These are phyloP conservation scores for Penicillium parvum DNA, from an alignment of 495 filamentous ascomycete genomes.

Conservation along the genomic window DNA sequence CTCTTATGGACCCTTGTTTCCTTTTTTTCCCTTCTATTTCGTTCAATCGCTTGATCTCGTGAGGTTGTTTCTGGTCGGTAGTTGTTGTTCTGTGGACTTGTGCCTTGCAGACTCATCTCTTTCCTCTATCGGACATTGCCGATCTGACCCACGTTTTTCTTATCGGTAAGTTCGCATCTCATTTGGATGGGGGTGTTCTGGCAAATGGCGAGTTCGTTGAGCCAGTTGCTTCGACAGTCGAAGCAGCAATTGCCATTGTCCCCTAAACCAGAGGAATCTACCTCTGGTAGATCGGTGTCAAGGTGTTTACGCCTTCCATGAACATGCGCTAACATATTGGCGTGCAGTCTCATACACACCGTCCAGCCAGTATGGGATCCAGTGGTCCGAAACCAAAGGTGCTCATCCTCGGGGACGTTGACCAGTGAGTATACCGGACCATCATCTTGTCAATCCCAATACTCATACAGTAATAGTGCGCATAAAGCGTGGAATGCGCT, in stretches of 20 bases:
- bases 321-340: neutral
- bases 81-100: no score
- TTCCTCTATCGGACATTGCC: neutral
- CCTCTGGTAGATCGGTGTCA: neutral
- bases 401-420: constrained; percentile 53
- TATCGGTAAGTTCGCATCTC: constrained; percentile 8
- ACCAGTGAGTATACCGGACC: constrained; percentile 40
- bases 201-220: no score
- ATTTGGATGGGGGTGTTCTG: no score
- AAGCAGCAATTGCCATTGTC: neutral
- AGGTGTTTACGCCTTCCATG: constrained; percentile 2
- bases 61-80: no score
- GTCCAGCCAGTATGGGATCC: constrained; percentile 15
- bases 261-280: neutral
- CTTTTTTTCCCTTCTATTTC: neutral
- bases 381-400: constrained; percentile 40
- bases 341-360: neutral
- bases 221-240: no score
- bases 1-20: constrained; percentile 3
- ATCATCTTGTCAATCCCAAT: neutral
- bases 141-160: neutral
- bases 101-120: neutral
- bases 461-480: constrained; percentile 9
- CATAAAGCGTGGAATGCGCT: constrained; percentile 45
- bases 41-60: neutral